Evolutionary conservation across 2,329 filamentous ascomycete species (phyloP).

Genomic region (Lasiodiplodia hormozganensis): DNA sequence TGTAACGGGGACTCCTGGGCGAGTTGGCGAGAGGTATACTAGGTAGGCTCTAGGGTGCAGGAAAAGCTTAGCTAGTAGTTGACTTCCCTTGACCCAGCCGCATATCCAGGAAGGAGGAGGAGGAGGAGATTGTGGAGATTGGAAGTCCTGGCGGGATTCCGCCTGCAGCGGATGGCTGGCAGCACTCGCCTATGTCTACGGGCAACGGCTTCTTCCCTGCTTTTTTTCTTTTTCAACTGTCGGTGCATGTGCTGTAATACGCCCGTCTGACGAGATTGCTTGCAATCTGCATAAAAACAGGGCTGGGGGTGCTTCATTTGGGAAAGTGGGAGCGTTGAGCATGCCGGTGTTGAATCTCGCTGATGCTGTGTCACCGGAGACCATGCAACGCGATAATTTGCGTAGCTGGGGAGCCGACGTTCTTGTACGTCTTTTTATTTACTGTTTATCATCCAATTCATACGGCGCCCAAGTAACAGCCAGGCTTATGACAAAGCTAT

Average conservation of each 20-base stretch:
- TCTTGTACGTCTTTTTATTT: not conserved
- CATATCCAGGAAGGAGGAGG: not conserved
- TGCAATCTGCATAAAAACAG: slow-evolving; percentile 2
- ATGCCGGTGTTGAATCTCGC: not conserved
- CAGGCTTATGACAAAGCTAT: not conserved
- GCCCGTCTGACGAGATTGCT: not conserved
- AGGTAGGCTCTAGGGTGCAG: not conserved
- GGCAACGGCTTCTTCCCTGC: not conserved
- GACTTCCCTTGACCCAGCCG: not conserved
- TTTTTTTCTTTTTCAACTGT: not conserved
- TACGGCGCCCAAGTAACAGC: not conserved
- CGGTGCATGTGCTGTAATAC: not conserved
- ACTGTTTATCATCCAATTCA: not conserved
- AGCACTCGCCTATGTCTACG: not conserved
- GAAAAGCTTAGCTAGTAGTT: not conserved
- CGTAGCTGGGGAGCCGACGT: not conserved
- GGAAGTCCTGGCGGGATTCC: not conserved
- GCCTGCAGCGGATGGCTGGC: not conserved
- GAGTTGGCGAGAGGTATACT: not conserved
- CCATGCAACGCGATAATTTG: slow-evolving; percentile 18
- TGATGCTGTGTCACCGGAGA: slow-evolving; percentile 1
- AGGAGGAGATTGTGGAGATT: not conserved
- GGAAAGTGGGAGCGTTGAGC: slow-evolving; percentile 1
- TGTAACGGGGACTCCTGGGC: not conserved
- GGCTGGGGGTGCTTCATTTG: not conserved